Conservation (phyloP, 2,329 filamentous ascomycete genomes). For the Fusarium haematococcum region DNA sequence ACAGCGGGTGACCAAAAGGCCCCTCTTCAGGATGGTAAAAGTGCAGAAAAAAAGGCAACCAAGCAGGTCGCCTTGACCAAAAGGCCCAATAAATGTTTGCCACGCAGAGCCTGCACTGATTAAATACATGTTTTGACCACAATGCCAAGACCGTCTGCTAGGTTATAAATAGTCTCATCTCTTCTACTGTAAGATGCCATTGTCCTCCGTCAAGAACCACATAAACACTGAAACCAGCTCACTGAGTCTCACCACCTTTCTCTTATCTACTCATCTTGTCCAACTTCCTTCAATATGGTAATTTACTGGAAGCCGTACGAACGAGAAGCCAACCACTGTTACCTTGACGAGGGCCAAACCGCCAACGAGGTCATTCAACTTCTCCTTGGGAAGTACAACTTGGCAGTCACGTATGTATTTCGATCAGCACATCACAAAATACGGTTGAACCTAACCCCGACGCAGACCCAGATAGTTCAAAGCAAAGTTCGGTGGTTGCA, state of each 20-base stretch:
- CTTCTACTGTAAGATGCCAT: no score
- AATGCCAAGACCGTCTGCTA: neutral
- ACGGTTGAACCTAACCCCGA: neutral
- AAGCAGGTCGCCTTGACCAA: neutral
- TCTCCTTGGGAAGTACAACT: neutral
- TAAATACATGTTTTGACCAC: no score
- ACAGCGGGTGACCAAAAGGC: neutral
- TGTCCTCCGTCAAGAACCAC: neutral
- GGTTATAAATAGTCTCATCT: neutral
- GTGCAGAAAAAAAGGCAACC: neutral
- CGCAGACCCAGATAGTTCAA: neutral
- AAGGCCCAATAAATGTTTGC: neutral
- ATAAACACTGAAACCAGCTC: neutral
- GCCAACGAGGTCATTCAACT: neutral
- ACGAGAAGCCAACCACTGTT: neutral
- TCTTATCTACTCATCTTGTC: neutral
- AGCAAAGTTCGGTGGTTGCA: neutral
- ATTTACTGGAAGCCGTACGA: constrained; percentile 1
- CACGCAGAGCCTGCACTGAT: neutral
- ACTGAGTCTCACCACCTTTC: neutral
- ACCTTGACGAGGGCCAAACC: neutral
- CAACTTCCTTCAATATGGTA: neutral
- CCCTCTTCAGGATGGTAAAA: neutral
- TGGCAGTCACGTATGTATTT: neutral
- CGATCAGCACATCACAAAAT: neutral